Evolutionary conservation across 2,329 filamentous ascomycete species (phyloP).

Genomic region (Epichloe scottii): DNA sequence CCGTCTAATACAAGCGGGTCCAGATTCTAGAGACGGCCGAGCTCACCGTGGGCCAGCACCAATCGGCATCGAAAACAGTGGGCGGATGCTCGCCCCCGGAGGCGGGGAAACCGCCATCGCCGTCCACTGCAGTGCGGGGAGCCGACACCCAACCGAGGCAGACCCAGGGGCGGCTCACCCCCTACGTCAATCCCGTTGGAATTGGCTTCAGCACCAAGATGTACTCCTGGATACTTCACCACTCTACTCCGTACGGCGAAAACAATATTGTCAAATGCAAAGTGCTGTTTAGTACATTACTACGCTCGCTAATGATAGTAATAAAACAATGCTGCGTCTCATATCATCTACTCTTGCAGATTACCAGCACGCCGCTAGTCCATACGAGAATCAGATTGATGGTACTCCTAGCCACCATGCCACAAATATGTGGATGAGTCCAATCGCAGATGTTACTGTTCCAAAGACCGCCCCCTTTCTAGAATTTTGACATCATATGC

Average conservation of each 20-base stretch:
- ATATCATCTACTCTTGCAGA: neutral
- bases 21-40: neutral
- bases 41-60: too few species aligned
- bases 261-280: neutral
- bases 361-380: neutral
- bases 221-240: neutral
- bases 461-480: too few species aligned
- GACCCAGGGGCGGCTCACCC: neutral
- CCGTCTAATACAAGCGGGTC: too few species aligned
- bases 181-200: neutral
- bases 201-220: neutral
- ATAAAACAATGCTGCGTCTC: neutral
- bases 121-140: conserved; percentile 3
- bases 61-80: too few species aligned
- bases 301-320: conserved; percentile 3
- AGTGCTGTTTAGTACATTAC: neutral
- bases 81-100: neutral
- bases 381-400: too few species aligned
- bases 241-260: neutral
- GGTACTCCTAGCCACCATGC: too few species aligned
- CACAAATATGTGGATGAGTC: too few species aligned
- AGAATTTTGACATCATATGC: too few species aligned
- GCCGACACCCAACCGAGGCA: conserved; percentile 6
- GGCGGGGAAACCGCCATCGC: conserved; percentile 4
- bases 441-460: too few species aligned